Base-by-base conservation (phyloP, 257 asterid genomes). In the Fraxinus quadrangulata region DNA sequence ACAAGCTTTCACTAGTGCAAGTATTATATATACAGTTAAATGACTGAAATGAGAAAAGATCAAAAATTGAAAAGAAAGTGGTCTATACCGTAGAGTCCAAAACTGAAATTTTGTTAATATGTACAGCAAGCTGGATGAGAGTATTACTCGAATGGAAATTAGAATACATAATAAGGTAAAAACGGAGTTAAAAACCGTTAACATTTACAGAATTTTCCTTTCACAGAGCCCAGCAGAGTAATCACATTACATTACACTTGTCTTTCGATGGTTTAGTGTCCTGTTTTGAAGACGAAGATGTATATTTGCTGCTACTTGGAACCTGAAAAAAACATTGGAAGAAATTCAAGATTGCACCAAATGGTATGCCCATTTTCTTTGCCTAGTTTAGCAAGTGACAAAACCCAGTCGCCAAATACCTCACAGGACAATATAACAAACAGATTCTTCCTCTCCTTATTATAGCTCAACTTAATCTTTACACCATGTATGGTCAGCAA, bases 201-300 rank as follows among this genome's bases (percentile, higher is more conserved):
- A 19, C 78, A 78, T 54, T 83, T 59, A 59, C 67, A 59, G 67
- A 59, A 59, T 59, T 10, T 59, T 40, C 49, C 49, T 40, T 40
- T 11, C 4, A 10, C 16, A 40, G 49, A 40, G 49, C 49, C 14
- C 16, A 2, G 4, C 16, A 40, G 49, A 40, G 67, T 59, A 59
- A 19, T 59, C 30, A 94, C 97, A 94, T 90, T 74, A 94, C 78
- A 73, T 78, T 80, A 85, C 97, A 92, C 84, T 86, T 92, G 40
- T 90, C 97, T 81, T 90, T 92, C n/a, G 96, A 86, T 14, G 85
- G 70, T 81, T 90, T 91, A 3, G 92, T 42, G 36, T 93, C 97
- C 78, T 81, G 92, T 85, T 81, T 94, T 45, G 96, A 77, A 37
- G 93, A 47, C 47, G 86, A 80, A 66, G 86, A 54, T 59, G 88